Evolutionary conservation across 2,329 filamentous ascomycete genomes (phyloP), one percentile per base, ranked within the genome.

Genomic region (Trichophyton rubrum): DNA sequence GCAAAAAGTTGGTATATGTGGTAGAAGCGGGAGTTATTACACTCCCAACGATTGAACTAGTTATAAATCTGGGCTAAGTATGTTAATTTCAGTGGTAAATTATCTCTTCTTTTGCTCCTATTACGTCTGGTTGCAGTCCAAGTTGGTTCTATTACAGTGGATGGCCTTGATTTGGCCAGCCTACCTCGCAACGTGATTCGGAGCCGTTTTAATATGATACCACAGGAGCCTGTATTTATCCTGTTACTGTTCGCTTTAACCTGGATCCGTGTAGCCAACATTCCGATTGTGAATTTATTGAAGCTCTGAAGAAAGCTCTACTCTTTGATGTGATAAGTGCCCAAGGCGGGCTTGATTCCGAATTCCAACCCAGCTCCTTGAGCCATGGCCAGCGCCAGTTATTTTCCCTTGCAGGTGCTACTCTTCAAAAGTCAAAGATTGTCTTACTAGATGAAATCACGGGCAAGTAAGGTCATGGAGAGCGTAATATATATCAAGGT

Each of bases 1-100:
- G 33, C 90, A 97, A 74, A 96, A 96, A 78, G 88, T 97, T 17
- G 93, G 92, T 61, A 95, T 99, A 61, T 92, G 97, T 30, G 92
- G 92, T 60, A 85, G 92, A 62, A 97, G 93, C 0, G 92, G 92
- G 62, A 92, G 93, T 66, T 67, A 60, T 58, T 40, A 58, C 22
- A 20, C 40, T 20, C n/a, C 4, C 9, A 20, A 7, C 15, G 17
- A 45, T 40, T 27, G 22, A 53, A 20, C n/a, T 51, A 64, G 6
- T 7, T 60, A 66, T 49, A 11, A 24, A 30, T 30, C 53, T 11
- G 17, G 17, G 5, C 24, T 58, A 27, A 60, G 56, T 2, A 15
- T 20, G 3, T 61, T 33, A 3, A 7, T n/a, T 22, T 33, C 43
- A 77, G 74, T 3, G 92, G 93, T 61, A 99, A 97, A 80, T 95